Base-by-base conservation (phyloP, 495 filamentous ascomycete genomes). In the Aspergillus bridgeri region DNA sequence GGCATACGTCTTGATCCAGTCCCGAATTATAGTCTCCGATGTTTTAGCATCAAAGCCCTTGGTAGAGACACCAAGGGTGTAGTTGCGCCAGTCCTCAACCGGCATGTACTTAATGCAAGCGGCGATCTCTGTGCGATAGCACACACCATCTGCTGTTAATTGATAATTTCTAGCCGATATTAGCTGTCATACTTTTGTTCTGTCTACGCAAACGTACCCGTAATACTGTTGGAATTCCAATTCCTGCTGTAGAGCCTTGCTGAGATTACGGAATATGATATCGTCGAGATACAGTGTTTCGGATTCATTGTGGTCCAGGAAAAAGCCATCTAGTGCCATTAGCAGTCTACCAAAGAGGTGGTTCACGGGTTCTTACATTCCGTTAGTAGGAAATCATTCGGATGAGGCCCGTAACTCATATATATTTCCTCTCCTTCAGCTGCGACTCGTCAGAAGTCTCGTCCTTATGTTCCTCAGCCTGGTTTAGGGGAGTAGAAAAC, bases 361-460 rank as follows among this genome's bases (percentile, higher is more conserved):
- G 51, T 48, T 0, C 1, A 2, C 1, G 48, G 13, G 9, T 2
- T 5, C 78, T 63, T 62, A 85, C 82, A 94, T 76, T 96, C 92
- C 3, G 83, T 82, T 5, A 96, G 79, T 5, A 89, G 78, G 57
- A 92, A 89, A 66, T 95, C 91, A 63, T 92, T 92, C 13, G 80
- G 75, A 71, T 96, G 92, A 46, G 73, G 65, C 5, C 92, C 92
- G 64, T 96, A 96, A 54, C 83, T 87, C 52, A 93, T 88, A 60
- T 79, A 87, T 7, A 96, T 72, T 64, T 96, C 90, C 38, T 92
- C 87, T 8, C 87, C 89, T 29, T 63, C 60, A 5, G 72, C 73
- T 67, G 38, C 23, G 23, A 13, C 71, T 59, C 5, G 44, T 48
- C 5, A 50, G 44, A 9, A 59, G 48, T 25, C 23, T 11, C 9